Percentiles rank a stretch among this genome's conserved stretches.
These are phyloP conservation scores for Allodekkera sacchari DNA, from an alignment of 805 yeast species.

Conservation along the genomic window DNA sequence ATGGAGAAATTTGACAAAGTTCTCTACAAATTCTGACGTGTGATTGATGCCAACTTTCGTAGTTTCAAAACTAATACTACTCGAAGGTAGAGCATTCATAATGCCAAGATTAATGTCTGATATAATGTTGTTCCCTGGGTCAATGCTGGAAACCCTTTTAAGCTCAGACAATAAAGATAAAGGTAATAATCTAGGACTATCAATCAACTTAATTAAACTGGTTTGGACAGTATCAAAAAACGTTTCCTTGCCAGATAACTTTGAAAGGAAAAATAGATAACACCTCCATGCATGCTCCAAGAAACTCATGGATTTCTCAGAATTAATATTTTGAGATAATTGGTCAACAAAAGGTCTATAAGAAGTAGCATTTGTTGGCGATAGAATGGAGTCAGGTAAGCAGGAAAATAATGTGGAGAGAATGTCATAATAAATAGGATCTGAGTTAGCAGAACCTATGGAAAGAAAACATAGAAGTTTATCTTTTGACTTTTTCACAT, in stretches of 20 bases:
- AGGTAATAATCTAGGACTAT: constrained; percentile 11
- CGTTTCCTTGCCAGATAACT: constrained; percentile 1
- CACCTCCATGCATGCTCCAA: constrained; percentile 21
- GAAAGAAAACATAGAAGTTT: constrained; percentile 38
- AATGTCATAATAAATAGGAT: constrained; percentile 37
- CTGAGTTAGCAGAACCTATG: constrained; percentile 47
- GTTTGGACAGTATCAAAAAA: constrained; percentile 8
- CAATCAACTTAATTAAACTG: constrained; percentile 11
- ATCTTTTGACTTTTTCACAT: constrained; percentile 38
- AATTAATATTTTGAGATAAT: constrained; percentile 13
- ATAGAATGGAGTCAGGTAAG: constrained; percentile 16
- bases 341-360: constrained; percentile 8
- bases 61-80: constrained; percentile 11
- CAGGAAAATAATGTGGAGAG: constrained; percentile 9
- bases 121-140: constrained; percentile 14
- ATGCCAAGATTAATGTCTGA: constrained; percentile 16
- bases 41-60: constrained; percentile 7
- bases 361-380: constrained; percentile 5
- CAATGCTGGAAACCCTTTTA: constrained; percentile 9
- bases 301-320: constrained; percentile 17
- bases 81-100: constrained; percentile 16
- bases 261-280: constrained; percentile 4
- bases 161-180: constrained; percentile 5
- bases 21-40: constrained; percentile 14
- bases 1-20: constrained; percentile 15